phyloP scores from a whole-genome alignment of 31 red algal genomes.

The Odonthalia washingtoniensis region DNA sequence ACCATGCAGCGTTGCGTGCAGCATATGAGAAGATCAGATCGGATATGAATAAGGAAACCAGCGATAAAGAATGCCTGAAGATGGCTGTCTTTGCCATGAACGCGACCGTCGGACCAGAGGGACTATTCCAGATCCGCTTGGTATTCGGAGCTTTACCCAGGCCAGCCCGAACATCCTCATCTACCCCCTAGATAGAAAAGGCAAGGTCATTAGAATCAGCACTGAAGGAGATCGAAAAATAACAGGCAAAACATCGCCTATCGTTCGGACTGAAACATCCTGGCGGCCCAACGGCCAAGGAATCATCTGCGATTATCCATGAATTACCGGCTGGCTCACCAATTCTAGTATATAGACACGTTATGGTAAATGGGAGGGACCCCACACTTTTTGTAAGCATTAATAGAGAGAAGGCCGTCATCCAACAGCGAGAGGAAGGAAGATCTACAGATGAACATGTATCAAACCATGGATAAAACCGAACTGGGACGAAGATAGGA shows the following conservation, averaged over 20 bases:
- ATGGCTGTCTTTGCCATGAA: conserved; percentile 42
- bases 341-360: not conserved
- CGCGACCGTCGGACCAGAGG: conserved; percentile 39
- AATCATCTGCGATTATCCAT: not conserved
- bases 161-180: not conserved
- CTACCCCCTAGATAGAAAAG: not conserved
- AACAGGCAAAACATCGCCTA: not conserved
- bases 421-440: no score
- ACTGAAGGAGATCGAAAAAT: not conserved
- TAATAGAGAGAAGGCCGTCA: not conserved
- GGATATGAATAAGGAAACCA: not conserved
- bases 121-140: conserved; percentile 6
- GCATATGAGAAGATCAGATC: conserved; percentile 13
- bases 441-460: not conserved
- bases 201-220: conserved; percentile 9
- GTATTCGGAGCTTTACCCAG: conserved; percentile 44
- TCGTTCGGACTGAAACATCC: not conserved
- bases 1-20: conserved; percentile 25
- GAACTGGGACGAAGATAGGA: not conserved
- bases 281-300: not conserved
- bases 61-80: not conserved
- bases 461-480: not conserved
- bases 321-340: conserved; percentile 1
- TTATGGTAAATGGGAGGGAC: not conserved
- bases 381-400: conserved; percentile 6